Evolutionary conservation across 192 early-diverging fungal species (phyloP), one percentile per base, ranked within the genome.

Genomic region (Coemansia furcata): DNA sequence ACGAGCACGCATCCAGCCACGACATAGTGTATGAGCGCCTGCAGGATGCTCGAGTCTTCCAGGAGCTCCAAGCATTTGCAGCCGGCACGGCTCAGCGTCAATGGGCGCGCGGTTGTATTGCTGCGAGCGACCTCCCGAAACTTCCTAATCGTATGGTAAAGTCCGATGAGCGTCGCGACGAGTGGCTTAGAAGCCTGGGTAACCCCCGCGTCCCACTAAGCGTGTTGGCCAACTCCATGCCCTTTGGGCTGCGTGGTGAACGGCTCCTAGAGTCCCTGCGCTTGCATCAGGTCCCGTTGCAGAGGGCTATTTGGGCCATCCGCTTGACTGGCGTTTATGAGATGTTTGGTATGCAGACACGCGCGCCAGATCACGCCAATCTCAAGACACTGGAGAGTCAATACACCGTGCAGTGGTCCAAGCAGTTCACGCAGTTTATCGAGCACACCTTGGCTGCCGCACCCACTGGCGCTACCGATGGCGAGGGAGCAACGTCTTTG

Each of bases 291-390:
- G 88, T 93, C 14, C 87, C 91, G 0, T 67, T 89, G 44, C 68
- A 83, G 23, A 77, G 90, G 12, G 88, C 91, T 0, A 68, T 89
- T 8, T 93, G 91, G 91, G 88, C 86, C 38, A 89, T 91, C 29
- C 87, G 89, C 42, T 80, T 90, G 29, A 82, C 87, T 11, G 89
- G 89, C 7, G 67, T 89, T 29, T 85, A 85, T 29, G 88, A 88
- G 70, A 87, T 90, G 84, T 47, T 69, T 36, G 73, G 66, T 6
- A 62, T 62, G 73, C 73, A 72, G 64, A 75, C 72, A 36, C 68
- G 73, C 29, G 64, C 36, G 4, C 69, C 67, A 4, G 70, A 72
- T 36, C 78, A 69, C 32, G 36, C 57, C 15, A 50, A 44, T 4
- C 57, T 76, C 62, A 72, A 63, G 33, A 50, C 67, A 6, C 60